phyloP scores from a whole-genome alignment of 306 rosid species.

The Medicago ruthenica region DNA sequence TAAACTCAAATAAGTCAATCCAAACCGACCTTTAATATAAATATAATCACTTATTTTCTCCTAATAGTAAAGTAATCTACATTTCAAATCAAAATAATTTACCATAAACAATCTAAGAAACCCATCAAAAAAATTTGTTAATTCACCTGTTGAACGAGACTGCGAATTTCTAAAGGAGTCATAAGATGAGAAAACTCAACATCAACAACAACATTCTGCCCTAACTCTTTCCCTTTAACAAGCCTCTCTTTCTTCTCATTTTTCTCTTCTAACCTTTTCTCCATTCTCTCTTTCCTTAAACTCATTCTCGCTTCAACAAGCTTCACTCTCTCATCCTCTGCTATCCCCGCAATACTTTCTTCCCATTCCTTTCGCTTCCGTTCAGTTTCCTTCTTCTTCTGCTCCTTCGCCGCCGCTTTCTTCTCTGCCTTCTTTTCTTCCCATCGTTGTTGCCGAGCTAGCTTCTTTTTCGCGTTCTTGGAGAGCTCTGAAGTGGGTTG shows the following conservation, averaged over 20 bases:
- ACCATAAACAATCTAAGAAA: too few species aligned
- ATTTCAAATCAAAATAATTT: too few species aligned
- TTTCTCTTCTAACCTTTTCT: conserved; percentile 65
- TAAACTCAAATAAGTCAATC: background rate
- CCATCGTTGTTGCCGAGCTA: conserved; percentile 68
- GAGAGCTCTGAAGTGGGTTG: conserved; percentile 45
- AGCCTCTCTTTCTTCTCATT: conserved; percentile 67
- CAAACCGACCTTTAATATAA: background rate
- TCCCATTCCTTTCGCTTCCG: conserved; percentile 90
- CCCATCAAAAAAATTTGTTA: background rate
- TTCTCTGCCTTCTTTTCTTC: conserved; percentile 86
- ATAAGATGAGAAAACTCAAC: conserved; percentile 81
- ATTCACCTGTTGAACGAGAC: conserved; percentile 86
- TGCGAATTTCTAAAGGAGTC: conserved; percentile 74
- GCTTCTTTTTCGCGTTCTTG: conserved; percentile 80
- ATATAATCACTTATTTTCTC: too few species aligned
- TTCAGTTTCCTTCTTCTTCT: conserved; percentile 61
- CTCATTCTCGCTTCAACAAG: conserved; percentile 67
- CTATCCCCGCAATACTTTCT: conserved; percentile 56
- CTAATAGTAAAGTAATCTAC: too few species aligned
- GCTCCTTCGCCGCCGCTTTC: conserved; percentile 74
- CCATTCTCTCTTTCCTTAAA: conserved; percentile 85
- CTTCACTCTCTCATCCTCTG: conserved; percentile 72
- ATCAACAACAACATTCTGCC: conserved; percentile 83
- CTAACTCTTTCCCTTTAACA: conserved; percentile 49